These are phyloP conservation scores for Chlorophyllum brunneum DNA, from an alignment of 768 basidiomycete species.

Conservation along the genomic window DNA sequence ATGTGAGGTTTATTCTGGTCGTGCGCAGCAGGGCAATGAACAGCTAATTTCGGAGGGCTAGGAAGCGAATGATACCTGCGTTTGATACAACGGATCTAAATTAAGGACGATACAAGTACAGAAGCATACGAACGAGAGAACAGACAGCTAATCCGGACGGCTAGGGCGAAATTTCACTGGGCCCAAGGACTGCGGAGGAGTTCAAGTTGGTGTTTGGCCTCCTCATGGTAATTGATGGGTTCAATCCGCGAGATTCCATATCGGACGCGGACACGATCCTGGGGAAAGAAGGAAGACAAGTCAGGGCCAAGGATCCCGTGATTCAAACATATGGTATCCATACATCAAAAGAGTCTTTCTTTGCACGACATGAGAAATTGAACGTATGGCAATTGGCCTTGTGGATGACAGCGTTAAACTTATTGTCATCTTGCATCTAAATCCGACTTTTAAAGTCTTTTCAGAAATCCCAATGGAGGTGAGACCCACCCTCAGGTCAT, in stretches of 20 bases:
- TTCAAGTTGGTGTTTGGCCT: constrained; percentile 55
- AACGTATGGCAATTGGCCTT: constrained; percentile 65
- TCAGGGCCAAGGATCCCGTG: background rate
- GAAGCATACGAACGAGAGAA: background rate
- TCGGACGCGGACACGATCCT: constrained; percentile 82
- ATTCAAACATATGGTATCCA: constrained; percentile 22
- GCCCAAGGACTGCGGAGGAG: constrained; percentile 38
- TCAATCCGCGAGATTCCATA: constrained; percentile 74
- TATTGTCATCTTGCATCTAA: constrained; percentile 57
- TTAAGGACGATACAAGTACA: too few relatives aligned
- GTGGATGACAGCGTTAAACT: constrained; percentile 56
- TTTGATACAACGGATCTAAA: too few relatives aligned
- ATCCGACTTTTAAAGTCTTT: background rate
- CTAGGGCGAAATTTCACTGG: background rate
- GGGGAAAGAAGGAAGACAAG: background rate
- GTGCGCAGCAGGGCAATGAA: too few relatives aligned
- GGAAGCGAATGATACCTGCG: too few relatives aligned
- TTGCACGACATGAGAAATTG: constrained; percentile 84
- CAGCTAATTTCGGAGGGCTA: too few relatives aligned
- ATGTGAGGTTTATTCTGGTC: too few relatives aligned
- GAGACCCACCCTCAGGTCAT: constrained; percentile 62
- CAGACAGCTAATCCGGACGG: background rate
- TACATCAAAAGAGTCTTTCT: constrained; percentile 83
- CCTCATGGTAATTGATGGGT: constrained; percentile 66
- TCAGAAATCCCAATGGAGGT: background rate